Evolutionary conservation across 495 filamentous ascomycete species (phyloP).

Genomic region (Tuber calosporum): DNA sequence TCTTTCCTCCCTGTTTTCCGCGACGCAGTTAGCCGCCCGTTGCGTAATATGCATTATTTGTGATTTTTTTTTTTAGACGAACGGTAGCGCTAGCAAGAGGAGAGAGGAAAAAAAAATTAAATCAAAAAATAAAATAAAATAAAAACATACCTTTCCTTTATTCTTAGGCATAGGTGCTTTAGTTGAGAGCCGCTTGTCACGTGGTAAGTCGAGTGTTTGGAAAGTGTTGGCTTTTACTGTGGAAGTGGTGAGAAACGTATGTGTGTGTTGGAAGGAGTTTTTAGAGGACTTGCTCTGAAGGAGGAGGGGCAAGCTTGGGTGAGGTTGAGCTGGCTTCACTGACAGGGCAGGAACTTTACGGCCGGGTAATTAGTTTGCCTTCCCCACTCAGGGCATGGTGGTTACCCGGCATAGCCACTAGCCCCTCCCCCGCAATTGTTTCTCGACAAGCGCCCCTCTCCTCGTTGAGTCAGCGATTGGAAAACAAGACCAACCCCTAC

Average conservation of each 20-base stretch:
- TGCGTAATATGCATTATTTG: constrained; percentile 19
- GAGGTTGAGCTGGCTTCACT: not conserved
- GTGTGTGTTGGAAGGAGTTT: not conserved
- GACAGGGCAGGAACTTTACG: not conserved
- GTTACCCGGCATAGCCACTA: not conserved
- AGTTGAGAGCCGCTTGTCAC: not conserved
- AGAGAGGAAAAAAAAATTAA: constrained; percentile 1
- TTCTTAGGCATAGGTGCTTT: constrained; percentile 78
- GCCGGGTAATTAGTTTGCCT: not conserved
- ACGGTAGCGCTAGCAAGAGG: not conserved
- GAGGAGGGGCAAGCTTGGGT: not conserved
- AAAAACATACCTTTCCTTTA: constrained; percentile 82
- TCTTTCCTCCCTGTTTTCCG: constrained; percentile 86
- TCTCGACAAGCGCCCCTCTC: not conserved
- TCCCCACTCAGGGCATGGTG: not conserved
- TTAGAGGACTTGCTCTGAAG: not conserved
- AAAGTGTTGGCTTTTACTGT: not conserved
- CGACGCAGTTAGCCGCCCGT: constrained; percentile 19
- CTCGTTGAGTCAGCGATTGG: not conserved
- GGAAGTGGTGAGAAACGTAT: not conserved
- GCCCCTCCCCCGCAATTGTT: constrained; percentile 1
- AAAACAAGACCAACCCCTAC: not conserved
- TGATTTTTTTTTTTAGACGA: constrained; percentile 19
- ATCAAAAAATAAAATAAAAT: too few species aligned
- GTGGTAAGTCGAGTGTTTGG: not conserved